Evolutionary conservation across 306 rosid genomes (phyloP).

Genomic region (Vigna nakashimae): DNA sequence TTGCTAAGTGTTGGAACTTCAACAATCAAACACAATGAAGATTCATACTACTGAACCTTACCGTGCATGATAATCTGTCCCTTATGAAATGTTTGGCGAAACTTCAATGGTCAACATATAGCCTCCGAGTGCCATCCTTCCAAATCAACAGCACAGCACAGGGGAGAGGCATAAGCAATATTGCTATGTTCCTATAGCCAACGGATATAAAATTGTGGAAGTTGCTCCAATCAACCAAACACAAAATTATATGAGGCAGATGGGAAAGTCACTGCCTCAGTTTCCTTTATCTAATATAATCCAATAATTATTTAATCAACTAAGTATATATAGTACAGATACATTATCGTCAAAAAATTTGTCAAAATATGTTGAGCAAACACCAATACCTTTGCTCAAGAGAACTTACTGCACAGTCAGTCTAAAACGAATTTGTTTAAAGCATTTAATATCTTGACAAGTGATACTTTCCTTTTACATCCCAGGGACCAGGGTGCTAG

Average conservation of each 20-base stretch:
- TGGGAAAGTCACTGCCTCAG: background rate
- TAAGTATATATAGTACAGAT: conserved; percentile 35
- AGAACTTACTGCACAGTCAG: background rate
- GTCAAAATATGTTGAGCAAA: background rate
- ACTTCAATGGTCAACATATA: background rate
- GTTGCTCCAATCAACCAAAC: background rate
- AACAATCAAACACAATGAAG: background rate
- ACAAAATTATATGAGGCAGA: background rate
- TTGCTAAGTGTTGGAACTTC: background rate
- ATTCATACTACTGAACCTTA: background rate
- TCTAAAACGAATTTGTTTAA: conserved; percentile 8
- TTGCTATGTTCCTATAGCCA: background rate
- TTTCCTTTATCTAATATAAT: conserved; percentile 19
- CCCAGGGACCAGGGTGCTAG: background rate
- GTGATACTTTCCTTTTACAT: background rate
- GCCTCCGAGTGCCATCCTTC: no score
- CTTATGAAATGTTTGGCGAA: background rate
- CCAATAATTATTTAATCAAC: conserved; percentile 12
- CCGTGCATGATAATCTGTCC: background rate
- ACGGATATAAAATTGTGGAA: background rate
- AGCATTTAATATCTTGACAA: background rate
- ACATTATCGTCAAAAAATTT: conserved; percentile 27
- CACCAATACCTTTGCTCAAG: conserved; percentile 12
- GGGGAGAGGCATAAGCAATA: background rate
- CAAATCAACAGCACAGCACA: background rate